Evolutionary conservation across 1,284 basidiomycete genomes (phyloP).

Genomic region (Mycosarcoma mackinlayi): DNA sequence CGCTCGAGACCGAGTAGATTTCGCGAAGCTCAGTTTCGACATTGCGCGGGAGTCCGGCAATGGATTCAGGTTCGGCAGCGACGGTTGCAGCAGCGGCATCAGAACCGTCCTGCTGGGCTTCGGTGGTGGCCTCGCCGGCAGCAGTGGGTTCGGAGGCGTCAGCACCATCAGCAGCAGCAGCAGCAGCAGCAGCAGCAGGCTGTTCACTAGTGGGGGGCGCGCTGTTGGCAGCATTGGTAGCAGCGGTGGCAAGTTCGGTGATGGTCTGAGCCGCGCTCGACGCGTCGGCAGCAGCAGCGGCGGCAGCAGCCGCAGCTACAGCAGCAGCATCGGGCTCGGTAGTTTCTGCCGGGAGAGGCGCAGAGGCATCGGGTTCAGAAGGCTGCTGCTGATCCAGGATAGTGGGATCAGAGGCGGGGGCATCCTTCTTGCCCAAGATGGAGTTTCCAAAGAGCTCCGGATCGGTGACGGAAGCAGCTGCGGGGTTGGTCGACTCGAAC

Average conservation of each 20-base stretch:
- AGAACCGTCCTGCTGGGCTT: slow-evolving; percentile 11
- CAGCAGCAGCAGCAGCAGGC: slow-evolving; percentile 1
- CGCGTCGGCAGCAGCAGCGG: slow-evolving; percentile 42
- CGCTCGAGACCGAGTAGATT: slow-evolving; percentile 50
- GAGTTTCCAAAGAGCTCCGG: slow-evolving; percentile 8
- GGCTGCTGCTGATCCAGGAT: slow-evolving; percentile 7
- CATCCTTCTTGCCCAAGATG: slow-evolving; percentile 11
- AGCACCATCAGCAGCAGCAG: slow-evolving; percentile 3
- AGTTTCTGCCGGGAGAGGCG: background rate
- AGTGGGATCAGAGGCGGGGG: slow-evolving; percentile 5
- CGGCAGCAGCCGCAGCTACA: slow-evolving; percentile 22
- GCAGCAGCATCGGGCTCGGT: slow-evolving; percentile 19
- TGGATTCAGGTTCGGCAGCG: slow-evolving; percentile 16
- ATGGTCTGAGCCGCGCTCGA: slow-evolving; percentile 46
- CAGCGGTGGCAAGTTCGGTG: slow-evolving; percentile 42
- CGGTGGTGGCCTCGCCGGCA: background rate
- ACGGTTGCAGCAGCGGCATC: slow-evolving; percentile 2
- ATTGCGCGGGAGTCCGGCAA: slow-evolving; percentile 29
- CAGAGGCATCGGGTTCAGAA: slow-evolving; percentile 10
- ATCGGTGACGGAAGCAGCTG: background rate
- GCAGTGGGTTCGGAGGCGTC: background rate
- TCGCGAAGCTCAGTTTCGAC: slow-evolving; percentile 41
- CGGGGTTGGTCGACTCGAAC: slow-evolving; percentile 1
- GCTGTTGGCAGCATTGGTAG: slow-evolving; percentile 33
- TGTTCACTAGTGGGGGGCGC: slow-evolving; percentile 1